phyloP scores from a whole-genome alignment of 179 eudicot species.

The Patellifolia procumbens region DNA sequence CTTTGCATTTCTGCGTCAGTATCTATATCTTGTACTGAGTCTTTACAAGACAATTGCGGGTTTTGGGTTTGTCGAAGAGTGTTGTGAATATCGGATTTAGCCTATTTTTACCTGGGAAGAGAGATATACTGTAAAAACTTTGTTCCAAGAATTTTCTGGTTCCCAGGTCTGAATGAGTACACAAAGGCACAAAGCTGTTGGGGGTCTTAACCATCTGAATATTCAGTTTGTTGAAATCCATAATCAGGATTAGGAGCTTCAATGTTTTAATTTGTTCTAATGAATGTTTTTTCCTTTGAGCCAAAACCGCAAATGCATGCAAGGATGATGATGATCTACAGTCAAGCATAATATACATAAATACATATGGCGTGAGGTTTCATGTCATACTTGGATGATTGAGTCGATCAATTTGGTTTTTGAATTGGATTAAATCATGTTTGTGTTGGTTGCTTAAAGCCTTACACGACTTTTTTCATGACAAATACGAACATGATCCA shows the following conservation, averaged over 20 bases:
- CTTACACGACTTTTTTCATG: too few species aligned
- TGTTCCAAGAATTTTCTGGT: not conserved
- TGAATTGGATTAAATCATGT: too few species aligned
- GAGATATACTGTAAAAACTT: not conserved
- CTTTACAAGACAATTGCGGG: conserved; percentile 1
- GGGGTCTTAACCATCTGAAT: not conserved
- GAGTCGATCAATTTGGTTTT: too few species aligned
- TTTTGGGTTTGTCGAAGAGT: conserved; percentile 20
- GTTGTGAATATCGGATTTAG: conserved; percentile 7
- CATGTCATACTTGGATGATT: too few species aligned
- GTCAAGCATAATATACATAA: too few species aligned
- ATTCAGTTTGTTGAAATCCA: not conserved
- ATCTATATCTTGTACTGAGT: not conserved
- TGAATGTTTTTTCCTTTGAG: not conserved
- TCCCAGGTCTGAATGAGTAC: not conserved
- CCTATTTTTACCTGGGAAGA: not conserved
- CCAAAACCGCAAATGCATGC: too few species aligned
- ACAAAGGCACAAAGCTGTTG: not conserved
- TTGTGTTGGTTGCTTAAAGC: too few species aligned
- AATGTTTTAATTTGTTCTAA: not conserved
- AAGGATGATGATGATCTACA: too few species aligned
- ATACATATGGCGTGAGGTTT: too few species aligned
- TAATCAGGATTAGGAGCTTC: not conserved
- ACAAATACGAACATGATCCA: too few species aligned
- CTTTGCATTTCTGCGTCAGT: not conserved